Evolutionary conservation across 2,329 filamentous ascomycete species (phyloP).

Genomic region (Chrysoporthe puriensis): DNA sequence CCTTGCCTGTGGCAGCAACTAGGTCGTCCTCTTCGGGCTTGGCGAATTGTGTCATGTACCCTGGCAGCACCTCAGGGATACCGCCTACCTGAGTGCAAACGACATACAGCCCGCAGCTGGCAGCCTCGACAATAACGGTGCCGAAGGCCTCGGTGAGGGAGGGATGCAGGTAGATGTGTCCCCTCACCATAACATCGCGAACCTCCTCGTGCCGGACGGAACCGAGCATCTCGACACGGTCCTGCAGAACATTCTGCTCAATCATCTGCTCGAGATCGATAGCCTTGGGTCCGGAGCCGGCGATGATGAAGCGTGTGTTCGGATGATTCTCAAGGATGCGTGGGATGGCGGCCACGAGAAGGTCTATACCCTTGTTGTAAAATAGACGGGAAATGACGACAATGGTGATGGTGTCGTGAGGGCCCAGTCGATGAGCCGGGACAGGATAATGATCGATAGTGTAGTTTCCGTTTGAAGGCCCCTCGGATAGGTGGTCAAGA

Average conservation of each 20-base stretch:
- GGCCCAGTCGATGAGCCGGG: slow-evolving; percentile 71
- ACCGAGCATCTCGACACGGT: slow-evolving; percentile 89
- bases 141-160: slow-evolving; percentile 96
- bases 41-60: slow-evolving; percentile 97
- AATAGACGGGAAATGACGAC: slow-evolving; percentile 97
- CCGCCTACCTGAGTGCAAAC: slow-evolving; percentile 96
- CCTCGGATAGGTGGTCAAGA: slow-evolving; percentile 48
- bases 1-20: slow-evolving; percentile 84
- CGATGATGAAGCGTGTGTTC: slow-evolving; percentile 96
- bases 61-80: slow-evolving; percentile 93
- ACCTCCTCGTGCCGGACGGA: slow-evolving; percentile 95
- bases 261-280: slow-evolving; percentile 99
- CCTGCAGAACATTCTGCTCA: slow-evolving; percentile 90
- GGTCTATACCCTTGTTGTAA: slow-evolving; percentile 97
- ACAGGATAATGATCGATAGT: slow-evolving; percentile 46
- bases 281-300: slow-evolving; percentile 91
- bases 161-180: slow-evolving; percentile 95
- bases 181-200: slow-evolving; percentile 93
- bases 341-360: slow-evolving; percentile 94
- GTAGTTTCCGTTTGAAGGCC: slow-evolving; percentile 38
- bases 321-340: slow-evolving; percentile 87
- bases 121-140: slow-evolving; percentile 96
- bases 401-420: slow-evolving; percentile 88
- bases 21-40: slow-evolving; percentile 96
- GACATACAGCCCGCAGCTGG: slow-evolving; percentile 92